A percentile compares a stretch with the other conserved stretches of the same genome.
Evolutionary conservation across 345 rosid genomes (phyloP).

Genomic region (Excoecaria cochinchinensis): DNA sequence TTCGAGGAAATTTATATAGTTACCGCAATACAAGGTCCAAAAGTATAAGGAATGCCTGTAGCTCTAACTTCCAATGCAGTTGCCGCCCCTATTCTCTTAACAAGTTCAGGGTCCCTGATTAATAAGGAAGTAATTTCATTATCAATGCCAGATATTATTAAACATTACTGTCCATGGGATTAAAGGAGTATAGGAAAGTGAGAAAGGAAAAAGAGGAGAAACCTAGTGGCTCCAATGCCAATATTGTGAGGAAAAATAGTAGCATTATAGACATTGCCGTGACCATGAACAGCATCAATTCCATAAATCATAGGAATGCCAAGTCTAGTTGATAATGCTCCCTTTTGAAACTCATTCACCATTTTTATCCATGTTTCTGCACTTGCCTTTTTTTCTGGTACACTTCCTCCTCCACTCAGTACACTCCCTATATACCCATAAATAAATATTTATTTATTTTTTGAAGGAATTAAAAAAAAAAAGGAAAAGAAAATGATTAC

Average conservation of each 20-base stretch:
- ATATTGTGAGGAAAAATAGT: constrained; percentile 91
- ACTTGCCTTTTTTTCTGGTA: constrained; percentile 56
- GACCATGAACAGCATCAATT: constrained; percentile 95
- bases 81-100: constrained; percentile 78
- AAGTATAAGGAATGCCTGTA: constrained; percentile 72
- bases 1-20: background rate
- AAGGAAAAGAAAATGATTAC: background rate
- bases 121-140: background rate
- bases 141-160: too few species aligned
- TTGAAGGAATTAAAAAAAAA: background rate
- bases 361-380: constrained; percentile 66
- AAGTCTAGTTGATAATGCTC: constrained; percentile 63
- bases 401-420: constrained; percentile 92
- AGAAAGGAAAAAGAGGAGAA: too few species aligned
- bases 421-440: constrained; percentile 59
- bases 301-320: constrained; percentile 93
- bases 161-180: too few species aligned
- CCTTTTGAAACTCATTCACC: constrained; percentile 72
- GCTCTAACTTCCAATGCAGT: constrained; percentile 92
- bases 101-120: constrained; percentile 75
- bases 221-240: constrained; percentile 78
- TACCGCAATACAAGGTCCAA: constrained; percentile 95
- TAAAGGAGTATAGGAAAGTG: too few species aligned
- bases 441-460: background rate
- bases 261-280: constrained; percentile 75